Evolutionary conservation across 768 basidiomycete species (phyloP).

Genomic region (Russula abietina): DNA sequence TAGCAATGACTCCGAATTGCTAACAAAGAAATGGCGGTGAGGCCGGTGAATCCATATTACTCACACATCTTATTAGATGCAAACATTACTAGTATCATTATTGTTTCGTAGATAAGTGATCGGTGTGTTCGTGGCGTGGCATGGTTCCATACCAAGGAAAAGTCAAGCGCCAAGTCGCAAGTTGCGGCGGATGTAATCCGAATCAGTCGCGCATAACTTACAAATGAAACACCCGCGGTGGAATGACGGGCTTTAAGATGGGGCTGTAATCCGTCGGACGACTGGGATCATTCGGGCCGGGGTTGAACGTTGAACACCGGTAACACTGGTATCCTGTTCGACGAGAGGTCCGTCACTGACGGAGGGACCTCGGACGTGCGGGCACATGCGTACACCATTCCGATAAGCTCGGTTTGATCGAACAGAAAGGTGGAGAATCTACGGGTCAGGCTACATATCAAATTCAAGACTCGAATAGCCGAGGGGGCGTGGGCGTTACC

Average conservation of each 20-base stretch:
- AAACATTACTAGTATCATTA: no score
- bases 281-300: neutral
- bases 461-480: constrained; percentile 4
- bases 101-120: no score
- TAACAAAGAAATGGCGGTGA: neutral
- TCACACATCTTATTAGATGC: neutral
- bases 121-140: neutral
- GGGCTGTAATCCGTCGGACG: neutral
- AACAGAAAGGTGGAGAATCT: neutral
- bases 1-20: neutral
- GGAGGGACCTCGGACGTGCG: neutral
- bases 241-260: neutral
- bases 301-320: neutral
- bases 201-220: neutral
- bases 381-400: neutral
- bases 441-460: neutral
- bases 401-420: constrained; percentile 13
- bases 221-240: neutral
- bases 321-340: no score
- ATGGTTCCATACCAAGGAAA: constrained; percentile 4
- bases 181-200: neutral
- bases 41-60: neutral
- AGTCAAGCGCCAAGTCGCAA: neutral
- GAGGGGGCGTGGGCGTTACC: neutral
- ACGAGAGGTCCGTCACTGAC: neutral